Evolutionary conservation across 2,329 filamentous ascomycete species (phyloP), one percentile per base, ranked within the genome.

Genomic region (Thelonectria rubi): DNA sequence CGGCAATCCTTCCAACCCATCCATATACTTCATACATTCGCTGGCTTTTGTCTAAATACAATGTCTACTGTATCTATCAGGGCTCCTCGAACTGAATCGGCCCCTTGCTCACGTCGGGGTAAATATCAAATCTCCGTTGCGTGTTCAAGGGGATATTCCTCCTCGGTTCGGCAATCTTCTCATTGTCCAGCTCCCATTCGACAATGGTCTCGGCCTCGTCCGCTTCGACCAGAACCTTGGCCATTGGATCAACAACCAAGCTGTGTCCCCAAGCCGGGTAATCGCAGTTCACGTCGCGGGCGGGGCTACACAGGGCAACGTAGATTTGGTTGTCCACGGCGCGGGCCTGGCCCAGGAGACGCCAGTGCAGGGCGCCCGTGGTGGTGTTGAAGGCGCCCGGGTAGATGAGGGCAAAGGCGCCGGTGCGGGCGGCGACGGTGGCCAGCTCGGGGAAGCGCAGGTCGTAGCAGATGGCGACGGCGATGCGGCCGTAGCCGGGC

Each of bases 331-430:
- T 98, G 74, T 99, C 94, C 70, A 97, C 85, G 5, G 94, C 95
- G 64, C 95, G 84, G 14, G 91, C 93, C 67, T 92, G 86, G 1
- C 89, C 94, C 71, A 91, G 86, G 67, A 99, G 80, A 60, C 88
- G 85, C 95, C 95, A 99, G 78, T 99, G 95, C 76, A 98, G 78
- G 6, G 91, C 90, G 0, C 95, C 95, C 0, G 95, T 99, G 0
- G 93, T 97, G 62, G 91, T 83, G 78, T 98, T 99, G 84, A 99
- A 99, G 1, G 95, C 95, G n/a, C 93, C 95, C 0, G 95, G 95
- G 77, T 97, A 98, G 17, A 98, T 76, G 55, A 98, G 86, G 47
- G 92, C 84, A 77, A 99, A 99, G 60, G 88, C 91, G n/a, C 91
- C 93, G 68, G 88, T 88, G 32, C 95, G 85, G 18, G 94, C 92